Conservation (phyloP, 1,284 basidiomycete species). For the Thelephora terrestris region DNA sequence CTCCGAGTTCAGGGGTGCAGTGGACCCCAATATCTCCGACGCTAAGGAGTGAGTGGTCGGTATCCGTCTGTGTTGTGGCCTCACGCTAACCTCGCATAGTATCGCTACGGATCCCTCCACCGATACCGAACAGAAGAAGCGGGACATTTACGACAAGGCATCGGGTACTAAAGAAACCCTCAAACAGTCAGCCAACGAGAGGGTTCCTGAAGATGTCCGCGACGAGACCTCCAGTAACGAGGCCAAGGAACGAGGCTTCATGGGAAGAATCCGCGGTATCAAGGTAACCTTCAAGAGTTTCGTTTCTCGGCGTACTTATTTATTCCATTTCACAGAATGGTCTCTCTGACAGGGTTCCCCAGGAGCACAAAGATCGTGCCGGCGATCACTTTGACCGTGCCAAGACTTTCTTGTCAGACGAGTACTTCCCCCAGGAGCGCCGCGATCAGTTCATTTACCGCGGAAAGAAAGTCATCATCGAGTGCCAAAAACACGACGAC, state of each 20-base stretch:
- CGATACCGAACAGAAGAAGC: no score
- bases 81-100: neutral
- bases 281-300: slow-evolving; percentile 18
- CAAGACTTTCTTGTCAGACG: slow-evolving; percentile 60
- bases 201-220: slow-evolving; percentile 14
- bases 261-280: slow-evolving; percentile 34
- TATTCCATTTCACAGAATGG: slow-evolving; percentile 26
- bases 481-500: slow-evolving; percentile 88
- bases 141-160: no score
- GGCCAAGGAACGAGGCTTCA: slow-evolving; percentile 41
- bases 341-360: slow-evolving; percentile 42
- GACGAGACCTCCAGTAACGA: slow-evolving; percentile 23
- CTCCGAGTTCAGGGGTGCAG: slow-evolving; percentile 15
- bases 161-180: neutral
- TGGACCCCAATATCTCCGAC: slow-evolving; percentile 22
- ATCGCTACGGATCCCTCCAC: no score
- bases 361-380: slow-evolving; percentile 50
- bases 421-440: slow-evolving; percentile 83
- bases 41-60: slow-evolving; percentile 14
- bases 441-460: slow-evolving; percentile 77
- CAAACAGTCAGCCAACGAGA: slow-evolving; percentile 15
- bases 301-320: neutral
- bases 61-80: neutral
- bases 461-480: slow-evolving; percentile 75
- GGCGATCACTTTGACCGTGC: slow-evolving; percentile 42